Percentiles rank a stretch among this genome's conserved stretches.
Evolutionary conservation across 306 rosid species (phyloP).

Genomic region (Quercus robur): DNA sequence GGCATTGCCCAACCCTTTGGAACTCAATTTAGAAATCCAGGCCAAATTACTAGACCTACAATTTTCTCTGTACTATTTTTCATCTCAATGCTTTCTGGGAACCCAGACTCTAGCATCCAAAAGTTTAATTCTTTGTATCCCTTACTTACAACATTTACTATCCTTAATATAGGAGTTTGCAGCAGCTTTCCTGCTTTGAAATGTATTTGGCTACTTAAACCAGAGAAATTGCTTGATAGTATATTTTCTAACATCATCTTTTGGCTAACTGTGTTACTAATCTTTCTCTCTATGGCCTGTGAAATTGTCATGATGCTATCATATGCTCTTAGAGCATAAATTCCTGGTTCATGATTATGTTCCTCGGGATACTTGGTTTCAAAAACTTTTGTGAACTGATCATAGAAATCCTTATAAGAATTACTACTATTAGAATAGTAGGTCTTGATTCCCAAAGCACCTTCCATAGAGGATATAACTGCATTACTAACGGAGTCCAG

Average conservation of each 20-base stretch:
- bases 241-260: not conserved
- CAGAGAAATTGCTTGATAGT: constrained; percentile 5
- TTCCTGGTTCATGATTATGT: constrained; percentile 15
- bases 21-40: constrained; percentile 30
- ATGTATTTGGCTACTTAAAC: constrained; percentile 28
- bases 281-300: not conserved
- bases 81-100: too few species aligned
- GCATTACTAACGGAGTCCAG: constrained; percentile 6
- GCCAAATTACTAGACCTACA: constrained; percentile 26
- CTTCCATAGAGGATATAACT: constrained; percentile 22
- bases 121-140: not conserved
- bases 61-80: not conserved
- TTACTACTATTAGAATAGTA: not conserved
- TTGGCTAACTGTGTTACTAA: not conserved
- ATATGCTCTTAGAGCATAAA: constrained; percentile 32
- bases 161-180: not conserved
- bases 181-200: constrained; percentile 17
- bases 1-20: constrained; percentile 76
- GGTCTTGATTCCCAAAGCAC: constrained; percentile 31
- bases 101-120: too few species aligned
- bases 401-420: not conserved
- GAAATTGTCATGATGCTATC: constrained; percentile 20
- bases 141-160: constrained; percentile 24
- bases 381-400: constrained; percentile 5
- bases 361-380: not conserved